Evolutionary conservation across 768 basidiomycete species (phyloP), one percentile per base, ranked within the genome.

Genomic region (Lactarius deliciosus): DNA sequence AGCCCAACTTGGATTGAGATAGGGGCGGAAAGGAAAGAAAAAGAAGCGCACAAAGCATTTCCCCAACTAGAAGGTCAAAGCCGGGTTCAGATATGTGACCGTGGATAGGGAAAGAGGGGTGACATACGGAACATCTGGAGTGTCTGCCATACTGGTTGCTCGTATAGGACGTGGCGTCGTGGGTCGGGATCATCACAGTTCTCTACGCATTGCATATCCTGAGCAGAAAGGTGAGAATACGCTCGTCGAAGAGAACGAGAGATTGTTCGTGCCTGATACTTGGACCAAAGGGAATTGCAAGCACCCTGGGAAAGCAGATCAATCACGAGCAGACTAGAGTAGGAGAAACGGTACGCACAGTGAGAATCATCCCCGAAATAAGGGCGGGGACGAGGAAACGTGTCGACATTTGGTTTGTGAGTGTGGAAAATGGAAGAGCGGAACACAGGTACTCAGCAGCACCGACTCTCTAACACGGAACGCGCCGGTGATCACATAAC

Each of bases 141-240:
- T 16, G 87, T 92, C 77, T 94, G 92, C 91, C 93, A 91, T 30
- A 96, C 93, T 5, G 94, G 95, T 76, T 98, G 96, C 74, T 98
- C 95, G 75, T 91, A 98, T 36, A 92, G 83, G 57, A 94, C 82
- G 63, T 84, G 86, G 41, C 80, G 79, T 3, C 73, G 68, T 2
- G 87, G 83, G 76, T 92, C 80, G 43, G 84, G 83, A 69, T 88
- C 83, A 57, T 76, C 75, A 76, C 96, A 98, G 76, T 96, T 91
- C 82, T 94, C 94, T 54, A 98, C 96, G 74, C 96, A 98, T 87
- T 97, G 94, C 92, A 97, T 96, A 76, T 98, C 96, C 89, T 91
- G 65, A 53, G 55, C 25, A 60, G n/a, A 59, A 32, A 43, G 15
- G 60, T 61, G 34, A 43, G 47, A 54, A 54, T 34, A 58, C 10